These are phyloP conservation scores for Phytophthora colocasiae DNA, from an alignment of 352 stramenopile genomes.

Conservation along the genomic window DNA sequence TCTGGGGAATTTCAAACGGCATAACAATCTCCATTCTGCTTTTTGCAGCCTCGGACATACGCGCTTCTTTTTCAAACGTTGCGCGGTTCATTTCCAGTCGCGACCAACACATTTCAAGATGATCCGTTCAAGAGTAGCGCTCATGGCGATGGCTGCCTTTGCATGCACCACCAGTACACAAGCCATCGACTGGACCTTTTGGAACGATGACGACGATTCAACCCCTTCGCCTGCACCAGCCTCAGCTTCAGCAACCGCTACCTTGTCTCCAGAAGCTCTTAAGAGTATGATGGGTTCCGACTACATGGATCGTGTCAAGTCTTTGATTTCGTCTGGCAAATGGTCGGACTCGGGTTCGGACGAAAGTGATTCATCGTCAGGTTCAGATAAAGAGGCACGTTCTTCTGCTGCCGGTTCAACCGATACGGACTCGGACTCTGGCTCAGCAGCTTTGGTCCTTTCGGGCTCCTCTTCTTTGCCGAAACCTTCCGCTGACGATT, in stretches of 20 bases:
- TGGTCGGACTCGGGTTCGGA: slow-evolving; percentile 8
- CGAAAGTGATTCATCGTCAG: slow-evolving; percentile 2
- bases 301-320: slow-evolving; percentile 35
- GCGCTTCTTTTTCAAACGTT: slow-evolving; percentile 13
- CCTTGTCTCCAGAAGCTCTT: slow-evolving; percentile 30
- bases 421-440: not conserved
- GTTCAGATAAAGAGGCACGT: not conserved
- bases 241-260: slow-evolving; percentile 8
- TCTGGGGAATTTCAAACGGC: slow-evolving; percentile 5
- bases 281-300: slow-evolving; percentile 35
- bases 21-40: slow-evolving; percentile 27
- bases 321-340: slow-evolving; percentile 25
- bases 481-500: slow-evolving; percentile 6
- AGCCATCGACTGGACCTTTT: slow-evolving; percentile 44
- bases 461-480: slow-evolving; percentile 14
- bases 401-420: slow-evolving; percentile 1
- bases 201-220: slow-evolving; percentile 36
- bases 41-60: slow-evolving; percentile 31
- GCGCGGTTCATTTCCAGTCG: not conserved
- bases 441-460: not conserved
- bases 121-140: slow-evolving; percentile 16
- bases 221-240: not conserved
- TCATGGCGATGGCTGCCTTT: slow-evolving; percentile 19
- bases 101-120: slow-evolving; percentile 22
- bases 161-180: slow-evolving; percentile 27